Evolutionary conservation across 2,329 filamentous ascomycete species (phyloP).

Genomic region (Davidsoniella virescens): DNA sequence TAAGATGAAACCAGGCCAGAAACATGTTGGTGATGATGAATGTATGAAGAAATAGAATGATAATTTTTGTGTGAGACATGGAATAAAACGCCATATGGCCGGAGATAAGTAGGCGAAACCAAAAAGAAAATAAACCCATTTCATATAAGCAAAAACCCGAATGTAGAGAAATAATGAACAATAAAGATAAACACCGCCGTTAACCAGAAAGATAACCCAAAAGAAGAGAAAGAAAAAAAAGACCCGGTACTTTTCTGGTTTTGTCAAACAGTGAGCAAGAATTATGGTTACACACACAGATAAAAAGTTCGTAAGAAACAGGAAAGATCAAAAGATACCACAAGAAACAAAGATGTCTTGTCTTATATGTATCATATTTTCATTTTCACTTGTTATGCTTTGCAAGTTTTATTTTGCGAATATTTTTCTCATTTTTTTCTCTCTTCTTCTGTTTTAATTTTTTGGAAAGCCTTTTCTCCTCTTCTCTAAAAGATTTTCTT

Average conservation of each 20-base stretch:
- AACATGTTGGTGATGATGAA: too few species aligned
- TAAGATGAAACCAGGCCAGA: too few species aligned
- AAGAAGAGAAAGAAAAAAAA: neutral
- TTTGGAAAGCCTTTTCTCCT: neutral
- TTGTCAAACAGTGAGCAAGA: too few species aligned
- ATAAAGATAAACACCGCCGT: neutral
- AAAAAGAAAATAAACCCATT: neutral
- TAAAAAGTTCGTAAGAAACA: neutral
- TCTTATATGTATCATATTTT: neutral
- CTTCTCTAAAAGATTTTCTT: constrained; percentile 6
- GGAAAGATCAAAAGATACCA: neutral
- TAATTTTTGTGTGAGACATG: too few species aligned
- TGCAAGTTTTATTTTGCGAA: too few species aligned
- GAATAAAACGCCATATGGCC: too few species aligned
- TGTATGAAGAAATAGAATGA: too few species aligned
- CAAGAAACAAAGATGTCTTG: neutral
- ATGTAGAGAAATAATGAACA: neutral
- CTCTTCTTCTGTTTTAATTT: neutral
- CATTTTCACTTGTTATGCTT: neutral
- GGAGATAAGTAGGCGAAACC: neutral
- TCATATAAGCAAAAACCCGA: neutral
- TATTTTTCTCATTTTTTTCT: neutral
- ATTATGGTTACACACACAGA: too few species aligned
- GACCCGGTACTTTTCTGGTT: too few species aligned
- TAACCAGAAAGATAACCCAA: neutral